Conservation (phyloP, 441 rosid genomes). For the Gossypium lobatum region DNA sequence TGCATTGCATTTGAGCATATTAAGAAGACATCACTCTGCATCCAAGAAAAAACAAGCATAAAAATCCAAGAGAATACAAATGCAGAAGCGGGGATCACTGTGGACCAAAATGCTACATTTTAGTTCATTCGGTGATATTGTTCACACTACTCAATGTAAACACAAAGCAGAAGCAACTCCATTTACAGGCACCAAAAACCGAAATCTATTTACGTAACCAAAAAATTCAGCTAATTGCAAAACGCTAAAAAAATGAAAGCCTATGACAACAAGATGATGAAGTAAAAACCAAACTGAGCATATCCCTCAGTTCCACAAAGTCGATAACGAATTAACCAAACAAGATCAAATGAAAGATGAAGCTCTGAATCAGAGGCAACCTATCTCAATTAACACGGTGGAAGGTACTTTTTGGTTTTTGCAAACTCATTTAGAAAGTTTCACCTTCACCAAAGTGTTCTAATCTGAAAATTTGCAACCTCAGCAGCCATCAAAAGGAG, state of each 20-base stretch:
- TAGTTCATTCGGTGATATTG: not conserved
- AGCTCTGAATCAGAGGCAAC: not conserved
- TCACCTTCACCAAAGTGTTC: not conserved
- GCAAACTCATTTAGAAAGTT: not conserved
- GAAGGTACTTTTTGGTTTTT: not conserved
- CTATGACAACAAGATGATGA: not conserved
- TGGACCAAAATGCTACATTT: not conserved
- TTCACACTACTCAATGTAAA: not conserved
- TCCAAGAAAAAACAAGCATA: constrained; percentile 15
- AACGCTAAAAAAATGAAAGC: not conserved
- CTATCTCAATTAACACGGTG: not conserved
- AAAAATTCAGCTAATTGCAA: not conserved
- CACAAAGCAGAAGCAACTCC: not conserved
- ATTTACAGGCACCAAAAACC: not conserved
- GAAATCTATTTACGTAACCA: not conserved
- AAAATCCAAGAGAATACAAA: not conserved
- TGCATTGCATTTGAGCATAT: constrained; percentile 92
- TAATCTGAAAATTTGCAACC: not conserved
- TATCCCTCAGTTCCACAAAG: not conserved
- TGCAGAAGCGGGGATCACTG: not conserved
- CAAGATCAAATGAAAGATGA: not conserved
- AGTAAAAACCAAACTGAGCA: not conserved
- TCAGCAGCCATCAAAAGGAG: not conserved
- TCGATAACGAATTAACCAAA: not conserved
- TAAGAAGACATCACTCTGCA: constrained; percentile 76